Conservation (phyloP, 768 basidiomycete genomes). For the Chalciporus chontae region DNA sequence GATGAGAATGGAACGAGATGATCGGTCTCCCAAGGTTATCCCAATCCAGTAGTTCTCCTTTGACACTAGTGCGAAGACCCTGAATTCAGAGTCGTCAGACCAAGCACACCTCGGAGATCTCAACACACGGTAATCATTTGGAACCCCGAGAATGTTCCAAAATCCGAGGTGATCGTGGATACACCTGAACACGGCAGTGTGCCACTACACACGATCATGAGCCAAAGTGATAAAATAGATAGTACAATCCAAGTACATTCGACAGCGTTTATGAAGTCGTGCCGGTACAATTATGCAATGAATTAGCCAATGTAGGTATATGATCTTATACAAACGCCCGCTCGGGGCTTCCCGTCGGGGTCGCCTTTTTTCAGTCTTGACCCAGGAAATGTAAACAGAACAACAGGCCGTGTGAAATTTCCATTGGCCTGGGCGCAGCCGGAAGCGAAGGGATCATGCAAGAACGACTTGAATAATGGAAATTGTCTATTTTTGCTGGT, state of each 20-base stretch:
- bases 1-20: conserved; percentile 15
- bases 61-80: conserved; percentile 1
- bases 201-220: too few species aligned
- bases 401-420: conserved; percentile 22
- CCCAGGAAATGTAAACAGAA: conserved; percentile 8
- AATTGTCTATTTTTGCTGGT: conserved; percentile 30
- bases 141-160: conserved; percentile 9
- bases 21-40: neutral
- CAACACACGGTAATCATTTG: conserved; percentile 19
- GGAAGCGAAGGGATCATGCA: conserved; percentile 21
- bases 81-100: neutral
- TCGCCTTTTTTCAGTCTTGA: conserved; percentile 2
- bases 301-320: conserved; percentile 29
- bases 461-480: conserved; percentile 3
- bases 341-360: conserved; percentile 11
- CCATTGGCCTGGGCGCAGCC: conserved; percentile 12
- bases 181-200: too few species aligned
- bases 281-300: conserved; percentile 17
- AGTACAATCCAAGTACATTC: neutral
- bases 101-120: conserved; percentile 2
- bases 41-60: neutral
- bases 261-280: neutral
- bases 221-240: neutral
- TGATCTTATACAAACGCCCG: conserved; percentile 12
- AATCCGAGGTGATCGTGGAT: conserved; percentile 30